Percentiles rank a stretch among this genome's conserved stretches.
These are phyloP conservation scores for Xylariales sp. DNA, from an alignment of 2,329 filamentous ascomycete genomes.

Conservation along the genomic window DNA sequence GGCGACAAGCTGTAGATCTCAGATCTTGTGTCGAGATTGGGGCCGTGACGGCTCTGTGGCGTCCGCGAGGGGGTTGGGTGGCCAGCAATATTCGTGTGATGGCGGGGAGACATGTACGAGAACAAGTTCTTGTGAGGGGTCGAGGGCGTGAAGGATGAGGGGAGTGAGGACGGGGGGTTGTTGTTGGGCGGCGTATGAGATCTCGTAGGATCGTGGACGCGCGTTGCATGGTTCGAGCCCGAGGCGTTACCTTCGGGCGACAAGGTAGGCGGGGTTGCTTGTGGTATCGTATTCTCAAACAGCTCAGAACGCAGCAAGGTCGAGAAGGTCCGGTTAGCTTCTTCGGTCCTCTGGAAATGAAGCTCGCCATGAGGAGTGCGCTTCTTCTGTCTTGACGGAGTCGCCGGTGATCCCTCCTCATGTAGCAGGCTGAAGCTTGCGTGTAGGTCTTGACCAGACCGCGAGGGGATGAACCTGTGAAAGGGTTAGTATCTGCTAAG, in stretches of 20 bases:
- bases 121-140: constrained; percentile 98
- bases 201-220: constrained; percentile 60
- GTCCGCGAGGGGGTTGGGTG: constrained; percentile 87
- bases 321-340: constrained; percentile 92
- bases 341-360: constrained; percentile 90
- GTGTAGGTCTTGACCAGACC: constrained; percentile 87
- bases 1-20: constrained; percentile 96
- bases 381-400: constrained; percentile 79
- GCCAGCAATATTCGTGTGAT: constrained; percentile 66
- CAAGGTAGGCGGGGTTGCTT: constrained; percentile 61
- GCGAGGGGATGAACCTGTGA: constrained; percentile 85
- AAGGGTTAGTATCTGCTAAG: constrained; percentile 21
- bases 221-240: constrained; percentile 47
- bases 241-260: constrained; percentile 54
- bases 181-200: constrained; percentile 78
- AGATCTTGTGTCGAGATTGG: constrained; percentile 82
- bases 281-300: constrained; percentile 86
- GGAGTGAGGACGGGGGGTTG: constrained; percentile 58
- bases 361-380: constrained; percentile 84
- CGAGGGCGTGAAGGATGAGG: constrained; percentile 77
- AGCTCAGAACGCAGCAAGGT: constrained; percentile 83
- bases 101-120: constrained; percentile 75
- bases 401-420: constrained; percentile 89
- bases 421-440: constrained; percentile 89
- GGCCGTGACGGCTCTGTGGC: constrained; percentile 79